Percentiles rank a stretch among this genome's conserved stretches.
Conservation (phyloP, 2,329 filamentous ascomycete species). For the Nigrograna mackinnonii region DNA sequence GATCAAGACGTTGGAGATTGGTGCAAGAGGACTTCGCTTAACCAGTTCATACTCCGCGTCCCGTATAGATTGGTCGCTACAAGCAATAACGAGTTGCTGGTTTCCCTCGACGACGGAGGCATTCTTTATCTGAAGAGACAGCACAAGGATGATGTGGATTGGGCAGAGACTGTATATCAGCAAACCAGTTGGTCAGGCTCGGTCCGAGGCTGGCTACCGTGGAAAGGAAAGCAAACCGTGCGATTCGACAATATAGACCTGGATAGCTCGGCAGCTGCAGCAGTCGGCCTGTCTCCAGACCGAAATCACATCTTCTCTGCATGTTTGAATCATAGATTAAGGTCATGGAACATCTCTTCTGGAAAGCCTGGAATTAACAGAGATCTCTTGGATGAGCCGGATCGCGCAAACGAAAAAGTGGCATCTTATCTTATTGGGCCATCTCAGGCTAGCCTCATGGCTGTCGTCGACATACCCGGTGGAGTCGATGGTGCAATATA, state of each 20-base stretch:
- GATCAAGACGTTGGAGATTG: slow-evolving; percentile 76
- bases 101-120: slow-evolving; percentile 80
- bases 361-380: slow-evolving; percentile 76
- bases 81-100: slow-evolving; percentile 72
- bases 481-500: slow-evolving; percentile 55
- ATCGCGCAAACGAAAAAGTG: slow-evolving; percentile 65
- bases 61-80: slow-evolving; percentile 81
- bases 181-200: slow-evolving; percentile 72
- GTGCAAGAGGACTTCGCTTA: slow-evolving; percentile 74
- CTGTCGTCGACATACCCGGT: slow-evolving; percentile 65
- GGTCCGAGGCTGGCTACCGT: slow-evolving; percentile 62
- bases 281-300: slow-evolving; percentile 54
- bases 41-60: slow-evolving; percentile 75
- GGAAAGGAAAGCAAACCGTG: slow-evolving; percentile 66
- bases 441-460: slow-evolving; percentile 74
- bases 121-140: slow-evolving; percentile 63
- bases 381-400: slow-evolving; percentile 71
- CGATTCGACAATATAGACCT: slow-evolving; percentile 69
- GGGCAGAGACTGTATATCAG: slow-evolving; percentile 75
- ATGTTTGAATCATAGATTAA: slow-evolving; percentile 84
- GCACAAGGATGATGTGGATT: slow-evolving; percentile 45
- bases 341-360: slow-evolving; percentile 85
- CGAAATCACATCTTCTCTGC: slow-evolving; percentile 71
- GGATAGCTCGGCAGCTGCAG: slow-evolving; percentile 64
- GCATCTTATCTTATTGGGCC: slow-evolving; percentile 80